Percentiles rank a stretch among this genome's conserved stretches.
Conservation (phyloP, 2,329 filamentous ascomycete genomes). For the Trichoderma semiorbis region DNA sequence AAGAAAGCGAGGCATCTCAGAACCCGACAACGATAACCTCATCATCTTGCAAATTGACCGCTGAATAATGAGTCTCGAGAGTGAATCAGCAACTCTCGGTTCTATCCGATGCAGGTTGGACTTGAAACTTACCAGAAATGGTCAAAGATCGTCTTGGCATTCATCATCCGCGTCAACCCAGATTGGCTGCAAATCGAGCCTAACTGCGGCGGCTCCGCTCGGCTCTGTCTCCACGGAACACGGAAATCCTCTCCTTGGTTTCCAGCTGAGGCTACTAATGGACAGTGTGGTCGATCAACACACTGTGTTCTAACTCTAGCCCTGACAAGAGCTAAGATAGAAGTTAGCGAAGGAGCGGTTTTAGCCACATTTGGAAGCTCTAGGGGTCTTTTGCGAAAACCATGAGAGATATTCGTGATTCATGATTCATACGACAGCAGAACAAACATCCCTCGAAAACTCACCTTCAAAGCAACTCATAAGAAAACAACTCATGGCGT, state of each 20-base stretch:
- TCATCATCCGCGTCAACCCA: not conserved
- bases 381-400: not conserved
- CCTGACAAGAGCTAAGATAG: not conserved
- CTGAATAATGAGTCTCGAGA: not conserved
- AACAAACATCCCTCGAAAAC: not conserved
- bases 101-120: rapidly evolving
- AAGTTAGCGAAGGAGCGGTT: not conserved
- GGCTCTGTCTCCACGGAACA: not conserved
- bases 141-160: not conserved
- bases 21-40: not conserved
- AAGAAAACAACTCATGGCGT: not conserved
- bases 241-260: not conserved
- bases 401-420: slow-evolving; percentile 8
- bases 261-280: not conserved
- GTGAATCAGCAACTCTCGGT: not conserved
- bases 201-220: not conserved
- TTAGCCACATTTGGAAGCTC: not conserved
- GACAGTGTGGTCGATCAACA: not conserved
- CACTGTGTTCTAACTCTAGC: not conserved
- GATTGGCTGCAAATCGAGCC: not conserved
- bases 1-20: not conserved
- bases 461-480: not conserved
- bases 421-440: not conserved
- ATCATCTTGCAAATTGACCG: not conserved
- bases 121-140: not conserved